A percentile compares a stretch with the other conserved stretches of the same genome.
These are phyloP conservation scores for Syzygium oleosum DNA, from an alignment of 345 rosid genomes.

Conservation along the genomic window DNA sequence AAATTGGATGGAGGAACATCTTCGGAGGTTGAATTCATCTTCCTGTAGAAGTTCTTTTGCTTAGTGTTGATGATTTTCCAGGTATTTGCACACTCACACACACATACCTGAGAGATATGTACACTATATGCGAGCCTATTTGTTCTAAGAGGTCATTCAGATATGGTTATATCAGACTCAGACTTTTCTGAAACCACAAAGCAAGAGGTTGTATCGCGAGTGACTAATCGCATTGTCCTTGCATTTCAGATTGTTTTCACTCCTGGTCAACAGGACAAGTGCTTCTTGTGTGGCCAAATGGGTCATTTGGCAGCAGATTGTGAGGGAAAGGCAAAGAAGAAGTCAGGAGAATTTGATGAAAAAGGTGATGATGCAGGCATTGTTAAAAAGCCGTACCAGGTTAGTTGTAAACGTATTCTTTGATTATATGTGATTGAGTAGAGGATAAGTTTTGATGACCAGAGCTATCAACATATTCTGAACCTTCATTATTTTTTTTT, in stretches of 20 bases:
- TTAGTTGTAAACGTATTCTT: conserved; percentile 4
- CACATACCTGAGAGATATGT: not conserved
- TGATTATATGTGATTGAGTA: not conserved
- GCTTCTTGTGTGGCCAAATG: conserved; percentile 92
- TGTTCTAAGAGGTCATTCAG: not conserved
- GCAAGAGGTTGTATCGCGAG: not conserved
- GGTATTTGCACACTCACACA: not conserved
- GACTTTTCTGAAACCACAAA: not conserved
- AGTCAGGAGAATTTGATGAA: conserved; percentile 91
- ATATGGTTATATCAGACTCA: not conserved
- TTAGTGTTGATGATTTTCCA: not conserved
- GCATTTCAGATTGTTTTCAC: conserved; percentile 56
- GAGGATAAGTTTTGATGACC: not conserved
- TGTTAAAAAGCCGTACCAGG: conserved; percentile 91
- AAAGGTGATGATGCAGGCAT: conserved; percentile 52
- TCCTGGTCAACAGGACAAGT: conserved; percentile 74
- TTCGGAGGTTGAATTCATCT: not conserved
- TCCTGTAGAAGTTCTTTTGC: not conserved
- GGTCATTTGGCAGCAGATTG: conserved; percentile 89
- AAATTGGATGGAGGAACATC: not conserved
- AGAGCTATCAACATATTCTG: not conserved
- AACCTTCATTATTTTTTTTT: not conserved
- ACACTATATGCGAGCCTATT: not conserved
- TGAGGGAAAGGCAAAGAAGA: conserved; percentile 82
- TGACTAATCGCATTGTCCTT: not conserved